Evolutionary conservation across 164 flowering plant genomes (phyloP).

Genomic region (Buxus sempervirens): DNA sequence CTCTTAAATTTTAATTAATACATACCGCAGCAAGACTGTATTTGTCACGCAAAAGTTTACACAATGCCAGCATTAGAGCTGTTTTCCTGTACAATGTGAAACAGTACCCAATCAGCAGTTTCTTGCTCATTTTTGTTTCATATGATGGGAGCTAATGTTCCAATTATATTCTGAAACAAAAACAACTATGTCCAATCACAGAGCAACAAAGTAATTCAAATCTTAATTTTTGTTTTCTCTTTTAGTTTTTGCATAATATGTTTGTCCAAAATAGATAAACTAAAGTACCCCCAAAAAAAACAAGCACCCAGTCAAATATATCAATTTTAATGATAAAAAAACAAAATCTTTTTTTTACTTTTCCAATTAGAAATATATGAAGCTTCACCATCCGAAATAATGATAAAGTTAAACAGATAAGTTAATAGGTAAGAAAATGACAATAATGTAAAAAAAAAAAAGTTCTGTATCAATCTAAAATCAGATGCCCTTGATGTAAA

Average conservation of each 20-base stretch:
- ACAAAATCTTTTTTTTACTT: too few species aligned
- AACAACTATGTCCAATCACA: background rate
- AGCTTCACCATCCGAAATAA: too few species aligned
- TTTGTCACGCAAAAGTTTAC: constrained; percentile 69
- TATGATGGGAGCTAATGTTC: background rate
- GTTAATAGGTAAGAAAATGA: too few species aligned
- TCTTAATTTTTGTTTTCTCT: background rate
- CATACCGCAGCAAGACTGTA: constrained; percentile 99
- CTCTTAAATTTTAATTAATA: constrained; percentile 7
- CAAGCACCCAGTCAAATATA: background rate
- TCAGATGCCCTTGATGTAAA: background rate
- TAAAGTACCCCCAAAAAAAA: background rate
- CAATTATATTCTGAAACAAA: background rate
- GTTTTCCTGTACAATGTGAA: constrained; percentile 63
- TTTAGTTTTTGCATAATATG: background rate
- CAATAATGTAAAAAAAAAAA: too few species aligned
- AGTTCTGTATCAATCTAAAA: background rate
- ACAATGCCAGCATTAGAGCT: constrained; percentile 88
- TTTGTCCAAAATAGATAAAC: background rate
- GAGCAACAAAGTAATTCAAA: background rate
- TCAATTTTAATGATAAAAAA: too few species aligned
- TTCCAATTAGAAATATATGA: too few species aligned
- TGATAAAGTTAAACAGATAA: too few species aligned
- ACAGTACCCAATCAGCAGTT: background rate
- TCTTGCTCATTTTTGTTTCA: background rate